Percentiles rank a stretch among this genome's conserved stretches.
Conservation (phyloP, 2,329 filamentous ascomycete species). For the Colletotrichum sp. region DNA sequence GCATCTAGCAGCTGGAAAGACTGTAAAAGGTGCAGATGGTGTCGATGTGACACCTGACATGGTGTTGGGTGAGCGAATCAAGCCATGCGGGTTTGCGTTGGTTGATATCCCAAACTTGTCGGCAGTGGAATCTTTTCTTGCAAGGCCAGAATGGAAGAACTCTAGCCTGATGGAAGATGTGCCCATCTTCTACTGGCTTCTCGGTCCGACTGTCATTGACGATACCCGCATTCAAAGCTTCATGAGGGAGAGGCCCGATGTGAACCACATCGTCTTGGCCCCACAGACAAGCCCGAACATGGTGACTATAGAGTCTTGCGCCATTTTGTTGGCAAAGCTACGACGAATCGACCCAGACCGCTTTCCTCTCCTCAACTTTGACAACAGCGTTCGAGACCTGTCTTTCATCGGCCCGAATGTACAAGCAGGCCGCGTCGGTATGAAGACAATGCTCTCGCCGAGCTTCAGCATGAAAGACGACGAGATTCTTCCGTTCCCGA, state of each 20-base stretch:
- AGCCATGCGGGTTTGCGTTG: slow-evolving; percentile 77
- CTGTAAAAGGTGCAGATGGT: slow-evolving; percentile 68
- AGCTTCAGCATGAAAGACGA: slow-evolving; percentile 50
- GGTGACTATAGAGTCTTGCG: slow-evolving; percentile 71
- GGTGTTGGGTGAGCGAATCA: slow-evolving; percentile 73
- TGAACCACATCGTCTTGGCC: slow-evolving; percentile 81
- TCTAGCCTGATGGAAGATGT: slow-evolving; percentile 70
- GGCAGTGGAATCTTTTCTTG: slow-evolving; percentile 74
- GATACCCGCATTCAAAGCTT: slow-evolving; percentile 72
- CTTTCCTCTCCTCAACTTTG: slow-evolving; percentile 73
- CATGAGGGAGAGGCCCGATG: slow-evolving; percentile 62
- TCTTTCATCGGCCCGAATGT: slow-evolving; percentile 28
- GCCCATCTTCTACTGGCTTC: slow-evolving; percentile 78
- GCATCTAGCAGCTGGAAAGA: slow-evolving; percentile 66
- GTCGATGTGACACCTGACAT: slow-evolving; percentile 80
- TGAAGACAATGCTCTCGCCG: slow-evolving; percentile 52
- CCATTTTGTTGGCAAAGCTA: slow-evolving; percentile 71
- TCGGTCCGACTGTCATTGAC: slow-evolving; percentile 70
- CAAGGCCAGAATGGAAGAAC: slow-evolving; percentile 74
- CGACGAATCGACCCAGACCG: slow-evolving; percentile 74
- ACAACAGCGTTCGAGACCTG: slow-evolving; percentile 51
- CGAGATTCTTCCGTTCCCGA: slow-evolving; percentile 46
- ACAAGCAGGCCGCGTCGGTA: slow-evolving; percentile 48
- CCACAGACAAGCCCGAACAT: slow-evolving; percentile 77
- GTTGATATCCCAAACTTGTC: slow-evolving; percentile 76